These are phyloP conservation scores for Elaeagnus macrophylla DNA, from an alignment of 306 rosid genomes.

Conservation along the genomic window DNA sequence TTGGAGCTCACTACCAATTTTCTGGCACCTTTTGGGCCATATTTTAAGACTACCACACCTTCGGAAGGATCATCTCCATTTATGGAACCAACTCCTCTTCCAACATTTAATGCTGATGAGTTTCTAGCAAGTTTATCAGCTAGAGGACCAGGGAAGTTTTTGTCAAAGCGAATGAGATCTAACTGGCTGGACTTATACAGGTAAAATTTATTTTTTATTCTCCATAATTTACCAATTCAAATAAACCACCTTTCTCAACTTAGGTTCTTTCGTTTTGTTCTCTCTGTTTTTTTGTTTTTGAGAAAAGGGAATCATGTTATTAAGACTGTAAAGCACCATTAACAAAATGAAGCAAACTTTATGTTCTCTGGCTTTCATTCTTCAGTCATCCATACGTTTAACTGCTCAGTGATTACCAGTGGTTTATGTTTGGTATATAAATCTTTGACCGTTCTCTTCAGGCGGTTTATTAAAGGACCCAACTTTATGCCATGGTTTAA, in stretches of 20 bases:
- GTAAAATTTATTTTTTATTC: constrained; percentile 24
- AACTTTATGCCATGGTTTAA: constrained; percentile 82
- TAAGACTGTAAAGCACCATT: too few relatives aligned
- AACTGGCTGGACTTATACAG: constrained; percentile 86
- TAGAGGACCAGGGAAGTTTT: constrained; percentile 87
- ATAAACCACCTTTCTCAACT: constrained; percentile 2
- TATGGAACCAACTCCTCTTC: constrained; percentile 59
- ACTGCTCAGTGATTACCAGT: constrained; percentile 9
- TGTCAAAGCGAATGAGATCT: constrained; percentile 77
- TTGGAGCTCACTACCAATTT: constrained; percentile 83
- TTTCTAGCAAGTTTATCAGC: constrained; percentile 62
- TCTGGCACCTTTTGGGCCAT: constrained; percentile 93
- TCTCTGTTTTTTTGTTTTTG: background rate
- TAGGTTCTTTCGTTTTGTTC: background rate
- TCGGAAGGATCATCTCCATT: constrained; percentile 75
- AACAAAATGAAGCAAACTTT: background rate
- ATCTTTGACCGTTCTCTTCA: constrained; percentile 23
- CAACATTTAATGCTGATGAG: constrained; percentile 57
- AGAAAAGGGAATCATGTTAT: too few relatives aligned
- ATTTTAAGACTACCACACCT: constrained; percentile 63
- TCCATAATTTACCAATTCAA: constrained; percentile 8
- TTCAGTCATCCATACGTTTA: background rate
- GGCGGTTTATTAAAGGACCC: constrained; percentile 81
- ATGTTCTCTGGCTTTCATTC: background rate
- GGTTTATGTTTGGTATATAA: background rate